phyloP scores from a whole-genome alignment of 257 asterid species.

The Gentiana dahurica region DNA sequence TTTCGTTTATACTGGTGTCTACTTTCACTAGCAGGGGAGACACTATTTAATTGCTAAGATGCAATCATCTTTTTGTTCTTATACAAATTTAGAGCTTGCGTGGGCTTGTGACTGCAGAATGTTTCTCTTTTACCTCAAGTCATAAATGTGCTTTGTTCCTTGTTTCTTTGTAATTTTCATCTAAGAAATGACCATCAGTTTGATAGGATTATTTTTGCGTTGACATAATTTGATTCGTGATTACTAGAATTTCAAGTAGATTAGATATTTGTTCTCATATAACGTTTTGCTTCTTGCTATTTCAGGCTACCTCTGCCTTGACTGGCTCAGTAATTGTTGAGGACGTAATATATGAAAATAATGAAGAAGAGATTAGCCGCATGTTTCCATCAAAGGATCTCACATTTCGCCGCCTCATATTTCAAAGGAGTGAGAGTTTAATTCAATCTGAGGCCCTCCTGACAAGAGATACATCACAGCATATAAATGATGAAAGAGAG shows the following conservation, averaged over 20 bases:
- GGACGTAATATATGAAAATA: constrained; percentile 62
- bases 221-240: no score
- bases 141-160: not conserved
- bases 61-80: no score
- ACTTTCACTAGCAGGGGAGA: not conserved
- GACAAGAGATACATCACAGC: constrained; percentile 25
- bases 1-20: not conserved
- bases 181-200: no score
- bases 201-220: no score
- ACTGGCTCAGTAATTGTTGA: constrained; percentile 82
- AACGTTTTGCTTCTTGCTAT: not conserved
- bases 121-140: no score
- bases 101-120: no score
- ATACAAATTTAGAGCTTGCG: no score
- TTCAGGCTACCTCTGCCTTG: constrained; percentile 62
- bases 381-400: constrained; percentile 37
- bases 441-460: constrained; percentile 95
- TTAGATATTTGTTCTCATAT: no score
- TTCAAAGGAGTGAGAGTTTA: constrained; percentile 57
- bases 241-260: no score
- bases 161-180: constrained; percentile 1
- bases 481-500: constrained; percentile 19
- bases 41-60: no score
- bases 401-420: constrained; percentile 72
- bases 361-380: constrained; percentile 34